Evolutionary conservation across 1,284 basidiomycete species (phyloP).

Genomic region (Porogramme epimiltina): DNA sequence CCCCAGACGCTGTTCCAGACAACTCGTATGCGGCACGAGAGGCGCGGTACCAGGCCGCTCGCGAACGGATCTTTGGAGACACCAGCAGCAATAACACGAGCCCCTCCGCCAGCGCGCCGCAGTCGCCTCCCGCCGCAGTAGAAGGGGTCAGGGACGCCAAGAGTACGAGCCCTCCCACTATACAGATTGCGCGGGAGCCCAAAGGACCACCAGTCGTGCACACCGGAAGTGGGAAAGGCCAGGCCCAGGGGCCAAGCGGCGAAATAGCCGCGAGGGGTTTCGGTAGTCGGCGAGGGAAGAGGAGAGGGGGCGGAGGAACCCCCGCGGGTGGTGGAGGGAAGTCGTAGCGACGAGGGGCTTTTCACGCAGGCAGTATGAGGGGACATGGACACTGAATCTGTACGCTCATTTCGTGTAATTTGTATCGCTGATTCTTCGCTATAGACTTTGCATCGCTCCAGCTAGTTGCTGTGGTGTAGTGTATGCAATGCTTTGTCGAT

Average conservation of each 20-base stretch:
- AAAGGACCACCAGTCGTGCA: slow-evolving; percentile 5
- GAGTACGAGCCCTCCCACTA: background rate
- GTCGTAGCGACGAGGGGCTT: too few relatives aligned
- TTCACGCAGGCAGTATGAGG: too few relatives aligned
- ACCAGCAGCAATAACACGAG: background rate
- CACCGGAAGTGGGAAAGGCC: background rate
- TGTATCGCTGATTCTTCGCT: too few relatives aligned
- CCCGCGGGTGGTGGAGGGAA: too few relatives aligned
- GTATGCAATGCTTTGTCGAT: too few relatives aligned
- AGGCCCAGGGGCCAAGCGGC: background rate
- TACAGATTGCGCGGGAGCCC: slow-evolving; percentile 15
- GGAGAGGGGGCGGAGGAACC: slow-evolving; percentile 1
- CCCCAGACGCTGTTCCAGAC: background rate
- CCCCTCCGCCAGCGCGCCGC: background rate
- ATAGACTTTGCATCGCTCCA: too few relatives aligned
- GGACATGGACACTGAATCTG: too few relatives aligned
- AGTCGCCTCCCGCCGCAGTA: background rate
- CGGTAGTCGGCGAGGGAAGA: slow-evolving; percentile 11
- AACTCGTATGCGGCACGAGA: slow-evolving; percentile 38
- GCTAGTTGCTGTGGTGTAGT: too few relatives aligned
- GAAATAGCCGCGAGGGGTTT: slow-evolving; percentile 9
- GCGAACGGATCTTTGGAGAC: slow-evolving; percentile 39
- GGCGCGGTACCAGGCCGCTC: slow-evolving; percentile 40
- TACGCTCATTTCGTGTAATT: too few relatives aligned
- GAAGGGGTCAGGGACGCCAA: background rate